Percentiles rank a stretch among this genome's conserved stretches.
phyloP scores from a whole-genome alignment of 345 rosid species.

The Abelmoschus esculentus region DNA sequence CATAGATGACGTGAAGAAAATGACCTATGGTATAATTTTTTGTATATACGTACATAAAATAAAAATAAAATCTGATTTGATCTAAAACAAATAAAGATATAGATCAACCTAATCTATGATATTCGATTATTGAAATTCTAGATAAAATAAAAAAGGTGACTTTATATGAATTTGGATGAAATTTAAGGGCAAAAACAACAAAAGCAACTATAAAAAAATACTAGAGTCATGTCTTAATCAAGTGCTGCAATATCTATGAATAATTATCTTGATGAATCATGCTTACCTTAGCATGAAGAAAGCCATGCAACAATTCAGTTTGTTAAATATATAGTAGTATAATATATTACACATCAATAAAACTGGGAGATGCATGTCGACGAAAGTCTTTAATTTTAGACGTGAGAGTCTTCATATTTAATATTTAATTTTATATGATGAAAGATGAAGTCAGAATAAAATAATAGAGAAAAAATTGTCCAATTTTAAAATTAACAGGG shows the following conservation, averaged over 20 bases:
- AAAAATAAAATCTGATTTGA: neutral
- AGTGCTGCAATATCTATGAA: neutral
- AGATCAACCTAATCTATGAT: too few relatives aligned
- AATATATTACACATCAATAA: neutral
- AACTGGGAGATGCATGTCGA: neutral
- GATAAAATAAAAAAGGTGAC: neutral
- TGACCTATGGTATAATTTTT: too few relatives aligned
- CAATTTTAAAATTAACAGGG: too few relatives aligned
- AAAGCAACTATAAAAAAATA: too few relatives aligned
- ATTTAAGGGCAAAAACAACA: neutral
- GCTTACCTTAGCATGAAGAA: conserved; percentile 1
- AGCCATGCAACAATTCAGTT: neutral
- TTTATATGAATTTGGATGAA: neutral
- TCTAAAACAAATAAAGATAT: too few relatives aligned
- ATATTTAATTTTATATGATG: too few relatives aligned
- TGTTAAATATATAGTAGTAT: neutral
- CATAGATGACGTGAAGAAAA: too few relatives aligned
- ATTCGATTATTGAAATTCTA: too few relatives aligned
- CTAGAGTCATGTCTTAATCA: neutral
- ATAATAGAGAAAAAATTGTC: too few relatives aligned
- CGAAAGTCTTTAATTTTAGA: neutral
- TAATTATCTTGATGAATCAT: neutral
- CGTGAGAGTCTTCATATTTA: neutral
- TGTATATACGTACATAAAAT: too few relatives aligned
- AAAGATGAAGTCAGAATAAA: too few relatives aligned